Evolutionary conservation across 129 eudicot genomes (phyloP).

Genomic region (Flaveria robusta): DNA sequence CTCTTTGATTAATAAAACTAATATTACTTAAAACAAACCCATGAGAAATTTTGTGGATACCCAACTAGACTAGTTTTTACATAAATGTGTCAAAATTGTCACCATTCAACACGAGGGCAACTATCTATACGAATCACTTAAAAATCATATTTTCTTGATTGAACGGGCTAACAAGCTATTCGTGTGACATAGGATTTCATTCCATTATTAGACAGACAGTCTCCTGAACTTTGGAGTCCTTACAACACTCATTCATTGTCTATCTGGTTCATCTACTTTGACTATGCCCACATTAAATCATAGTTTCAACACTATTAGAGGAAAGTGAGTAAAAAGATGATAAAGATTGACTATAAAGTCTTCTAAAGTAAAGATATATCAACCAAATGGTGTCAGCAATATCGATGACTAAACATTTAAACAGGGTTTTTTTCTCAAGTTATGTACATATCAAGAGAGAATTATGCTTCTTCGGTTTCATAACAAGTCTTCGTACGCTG

Average conservation of each 20-base stretch:
- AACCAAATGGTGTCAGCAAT: not conserved
- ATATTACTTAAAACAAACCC: too few species aligned
- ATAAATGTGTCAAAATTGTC: too few species aligned
- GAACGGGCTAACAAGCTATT: not conserved
- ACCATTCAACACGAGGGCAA: too few species aligned
- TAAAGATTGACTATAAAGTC: not conserved
- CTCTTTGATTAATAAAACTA: too few species aligned
- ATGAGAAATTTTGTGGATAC: not conserved
- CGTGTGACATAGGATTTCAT: not conserved
- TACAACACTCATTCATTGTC: not conserved
- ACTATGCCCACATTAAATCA: not conserved
- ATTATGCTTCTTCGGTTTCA: slow-evolving; percentile 9
- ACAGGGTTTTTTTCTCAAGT: slow-evolving; percentile 17
- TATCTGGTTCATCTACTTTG: not conserved
- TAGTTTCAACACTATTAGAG: not conserved
- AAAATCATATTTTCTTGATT: not conserved
- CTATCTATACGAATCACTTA: too few species aligned
- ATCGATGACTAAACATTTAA: not conserved
- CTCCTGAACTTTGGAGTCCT: not conserved
- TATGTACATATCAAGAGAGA: slow-evolving; percentile 28
- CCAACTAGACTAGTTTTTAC: not conserved
- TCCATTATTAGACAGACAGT: not conserved
- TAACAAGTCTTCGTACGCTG: not conserved
- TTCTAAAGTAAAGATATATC: slow-evolving; percentile 4
- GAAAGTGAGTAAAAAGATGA: not conserved